Base-by-base conservation (phyloP, 805 yeast species). In the Sugiyamaella americana region DNA sequence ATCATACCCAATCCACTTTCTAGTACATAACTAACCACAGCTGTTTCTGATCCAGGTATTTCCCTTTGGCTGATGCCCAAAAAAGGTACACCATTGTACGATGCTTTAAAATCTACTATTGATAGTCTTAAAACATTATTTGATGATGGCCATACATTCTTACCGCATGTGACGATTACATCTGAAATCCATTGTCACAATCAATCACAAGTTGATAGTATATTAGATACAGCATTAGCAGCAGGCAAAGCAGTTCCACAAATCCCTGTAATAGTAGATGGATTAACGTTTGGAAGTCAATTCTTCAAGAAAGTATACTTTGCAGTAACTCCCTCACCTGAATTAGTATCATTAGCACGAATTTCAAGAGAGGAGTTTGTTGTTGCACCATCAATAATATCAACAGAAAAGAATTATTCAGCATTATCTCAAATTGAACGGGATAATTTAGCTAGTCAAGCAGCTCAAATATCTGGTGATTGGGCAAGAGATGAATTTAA, bases 21-120 rank as follows among this genome's bases (percentile, higher is more conserved):
- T n/a, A n/a, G n/a, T n/a, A n/a, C n/a, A n/a, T n/a, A 26, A 26
- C 32, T 26, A 26, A 26, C 32, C 32, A 26, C 13, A 8, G 32
- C 13, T 8, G 32, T 13, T 26, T 8, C 32, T 26, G 32, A 35
- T 35, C 21, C 38, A 72, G 72, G 72, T 21, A 74, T 80, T 41
- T 80, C 93, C 48, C 69, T 85, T 43, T 85, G 95, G 95, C 78
- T 82, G 38, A 79, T 82, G 60, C 95, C 95, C 1, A 75, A 69
- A 45, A 68, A 67, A 17, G 74, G 73, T 40, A 64, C 81, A 3
- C 72, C 73, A 29, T 65, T 81, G 19, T 62, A 75, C 55, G 85
- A 80, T 42, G 76, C 78, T 41, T 62, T 85, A 19, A 65, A 68
- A 11, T 75, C 83, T 17, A 67, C 82, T 32, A 80, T 82, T 62